These are phyloP conservation scores for Colletotrichum acutatum DNA, from an alignment of 2,329 filamentous ascomycete genomes.

Conservation along the genomic window DNA sequence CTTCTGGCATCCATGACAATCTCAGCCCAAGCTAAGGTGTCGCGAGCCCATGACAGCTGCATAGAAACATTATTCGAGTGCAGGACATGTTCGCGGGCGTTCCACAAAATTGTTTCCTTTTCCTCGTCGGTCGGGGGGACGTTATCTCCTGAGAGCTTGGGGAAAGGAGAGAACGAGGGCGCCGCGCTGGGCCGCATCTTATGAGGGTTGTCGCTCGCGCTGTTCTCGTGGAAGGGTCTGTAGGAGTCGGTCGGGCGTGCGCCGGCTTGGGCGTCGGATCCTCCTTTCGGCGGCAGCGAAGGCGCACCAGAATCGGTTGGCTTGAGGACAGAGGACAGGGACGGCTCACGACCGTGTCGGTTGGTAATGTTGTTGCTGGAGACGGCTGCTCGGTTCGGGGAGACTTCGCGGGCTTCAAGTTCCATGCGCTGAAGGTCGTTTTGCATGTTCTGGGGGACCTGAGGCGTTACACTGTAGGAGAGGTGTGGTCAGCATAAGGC, in stretches of 20 bases:
- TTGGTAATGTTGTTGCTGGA: conserved; percentile 37
- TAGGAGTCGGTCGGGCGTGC: conserved; percentile 42
- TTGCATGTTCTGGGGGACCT: conserved; percentile 97
- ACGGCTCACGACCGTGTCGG: conserved; percentile 56
- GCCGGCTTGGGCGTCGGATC: conserved; percentile 45
- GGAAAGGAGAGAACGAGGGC: conserved; percentile 92
- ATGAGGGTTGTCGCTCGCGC: conserved; percentile 38
- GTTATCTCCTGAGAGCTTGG: conserved; percentile 85
- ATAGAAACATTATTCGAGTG: conserved; percentile 95
- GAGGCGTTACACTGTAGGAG: conserved; percentile 82
- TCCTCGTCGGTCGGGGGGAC: conserved; percentile 95
- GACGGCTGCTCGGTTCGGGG: conserved; percentile 46
- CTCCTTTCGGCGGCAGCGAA: conserved; percentile 37
- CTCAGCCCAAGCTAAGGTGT: conserved; percentile 90
- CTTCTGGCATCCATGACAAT: conserved; percentile 81
- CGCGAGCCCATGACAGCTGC: conserved; percentile 96
- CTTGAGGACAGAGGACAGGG: conserved; percentile 53
- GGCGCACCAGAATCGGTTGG: conserved; percentile 33
- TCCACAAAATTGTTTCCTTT: conserved; percentile 89
- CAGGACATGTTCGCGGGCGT: conserved; percentile 83
- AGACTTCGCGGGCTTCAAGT: conserved; percentile 74
- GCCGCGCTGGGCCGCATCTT: conserved; percentile 61
- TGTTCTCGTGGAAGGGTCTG: conserved; percentile 56
- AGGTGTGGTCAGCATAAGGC: conserved; percentile 48
- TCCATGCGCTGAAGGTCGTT: conserved; percentile 93